Conservation (phyloP, 2,329 filamentous ascomycete species). For the Penicillium decumbens region DNA sequence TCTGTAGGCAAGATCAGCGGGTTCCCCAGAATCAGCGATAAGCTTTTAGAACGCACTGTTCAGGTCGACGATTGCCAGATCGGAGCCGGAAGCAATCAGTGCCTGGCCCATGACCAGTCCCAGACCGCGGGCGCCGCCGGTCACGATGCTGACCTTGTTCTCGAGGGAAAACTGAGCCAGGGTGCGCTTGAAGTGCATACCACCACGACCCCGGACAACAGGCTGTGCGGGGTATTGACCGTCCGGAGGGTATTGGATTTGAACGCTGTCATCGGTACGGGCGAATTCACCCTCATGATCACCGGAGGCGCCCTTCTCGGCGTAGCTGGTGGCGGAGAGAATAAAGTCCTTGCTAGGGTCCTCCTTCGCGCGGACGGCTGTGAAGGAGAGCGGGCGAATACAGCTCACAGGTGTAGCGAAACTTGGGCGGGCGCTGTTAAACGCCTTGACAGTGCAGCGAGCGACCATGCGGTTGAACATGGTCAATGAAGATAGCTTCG, state of each 20-base stretch:
- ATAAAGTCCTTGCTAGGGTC: slow-evolving; percentile 26
- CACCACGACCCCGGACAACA: slow-evolving; percentile 70
- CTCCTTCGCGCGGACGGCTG: slow-evolving; percentile 23
- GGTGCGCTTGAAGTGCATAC: slow-evolving; percentile 77
- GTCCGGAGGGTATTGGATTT: slow-evolving; percentile 73
- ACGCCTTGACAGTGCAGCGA: slow-evolving; percentile 25
- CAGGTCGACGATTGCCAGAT: slow-evolving; percentile 88
- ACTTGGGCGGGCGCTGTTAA: slow-evolving; percentile 20
- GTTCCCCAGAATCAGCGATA: background rate
- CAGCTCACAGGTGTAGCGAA: slow-evolving; percentile 5
- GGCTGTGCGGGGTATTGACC: slow-evolving; percentile 65
- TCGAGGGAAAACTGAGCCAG: slow-evolving; percentile 82
- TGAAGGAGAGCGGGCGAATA: slow-evolving; percentile 30
- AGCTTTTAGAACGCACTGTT: slow-evolving; percentile 60
- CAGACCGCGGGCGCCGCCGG: slow-evolving; percentile 81
- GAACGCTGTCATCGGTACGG: slow-evolving; percentile 72
- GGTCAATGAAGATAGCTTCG: background rate
- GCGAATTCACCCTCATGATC: slow-evolving; percentile 64
- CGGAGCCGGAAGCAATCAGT: slow-evolving; percentile 78
- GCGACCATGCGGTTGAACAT: slow-evolving; percentile 31
- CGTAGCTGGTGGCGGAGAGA: slow-evolving; percentile 28
- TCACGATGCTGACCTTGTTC: slow-evolving; percentile 76
- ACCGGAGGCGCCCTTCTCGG: slow-evolving; percentile 28
- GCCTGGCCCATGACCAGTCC: slow-evolving; percentile 92
- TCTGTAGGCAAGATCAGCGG: slow-evolving; percentile 46